Base-by-base conservation (phyloP, 805 yeast species). In the Wickerhamomyces rabaulensis region DNA sequence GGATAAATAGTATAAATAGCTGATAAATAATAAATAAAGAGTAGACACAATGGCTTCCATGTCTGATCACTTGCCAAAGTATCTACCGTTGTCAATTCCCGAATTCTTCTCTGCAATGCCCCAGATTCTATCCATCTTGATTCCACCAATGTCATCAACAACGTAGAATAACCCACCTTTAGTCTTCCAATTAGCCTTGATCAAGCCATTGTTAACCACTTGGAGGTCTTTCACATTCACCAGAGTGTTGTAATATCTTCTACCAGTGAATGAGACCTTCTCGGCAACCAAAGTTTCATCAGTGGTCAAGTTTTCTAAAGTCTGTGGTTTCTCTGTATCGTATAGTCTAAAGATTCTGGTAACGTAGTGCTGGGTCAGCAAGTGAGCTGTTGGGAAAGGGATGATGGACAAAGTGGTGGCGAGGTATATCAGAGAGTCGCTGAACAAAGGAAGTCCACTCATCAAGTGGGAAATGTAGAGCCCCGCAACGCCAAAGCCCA, bases 61-160 rank as follows among this genome's bases (percentile, higher is more conserved):
- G 4, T 29, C 22, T 12, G n/a, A n/a, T 43, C 26, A 41, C 22
- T 52, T 52, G 39, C 58, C 64, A 44, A 66, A 58, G 43, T 57
- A 71, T 49, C 95, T 69, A 6, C 94, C 94, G 52, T 83, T 83
- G 54, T 84, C 75, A 10, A 85, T 68, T 0, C 83, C 87, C 41
- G 80, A 70, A 49, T 83, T 80, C 42, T 68, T 67, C 60, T 88
- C 95, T 1, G 84, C 78, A n/a, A 86, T 76, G 0, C 91, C 89
- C 92, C 95, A 84, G 6, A 87, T 65, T 45, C 96, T 68, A 56
- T 87, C 94, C 95, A 87, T 87, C 52, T 79, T 79, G 60, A 85
- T 67, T 2, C 95, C 95, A 2, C 95, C 94, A 39, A 84, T 69
- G 52, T 87, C 84, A 57, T 87, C 95, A 15, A 74, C 76, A 2